These are phyloP conservation scores for Pneumocystis carinii DNA, from an alignment of 1,139 yeast genomes.

Conservation along the genomic window DNA sequence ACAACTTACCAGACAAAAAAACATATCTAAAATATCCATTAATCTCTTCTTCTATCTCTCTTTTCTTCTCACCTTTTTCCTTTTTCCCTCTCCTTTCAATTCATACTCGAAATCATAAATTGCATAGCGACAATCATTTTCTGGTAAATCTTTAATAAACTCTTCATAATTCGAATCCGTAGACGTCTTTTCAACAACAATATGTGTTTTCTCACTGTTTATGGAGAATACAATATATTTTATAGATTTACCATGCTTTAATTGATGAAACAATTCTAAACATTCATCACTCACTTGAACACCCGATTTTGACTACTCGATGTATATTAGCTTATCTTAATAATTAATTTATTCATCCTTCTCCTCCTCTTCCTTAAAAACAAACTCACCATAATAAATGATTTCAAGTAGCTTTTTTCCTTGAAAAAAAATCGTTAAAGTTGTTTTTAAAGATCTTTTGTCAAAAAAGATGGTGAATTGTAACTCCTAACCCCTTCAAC, in stretches of 20 bases:
- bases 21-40: background rate
- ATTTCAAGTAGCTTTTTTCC: too few relatives aligned
- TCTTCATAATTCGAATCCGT: conserved; percentile 41
- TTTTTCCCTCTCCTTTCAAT: conserved; percentile 55
- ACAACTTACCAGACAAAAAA: background rate
- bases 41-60: background rate
- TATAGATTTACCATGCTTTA: background rate
- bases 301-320: background rate
- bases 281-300: background rate
- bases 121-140: conserved; percentile 91
- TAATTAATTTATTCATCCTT: too few relatives aligned
- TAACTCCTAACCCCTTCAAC: background rate
- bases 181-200: background rate
- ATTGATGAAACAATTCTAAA: background rate
- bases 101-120: conserved; percentile 94
- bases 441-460: too few relatives aligned
- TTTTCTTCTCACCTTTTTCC: conserved; percentile 46
- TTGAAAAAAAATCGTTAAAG: too few relatives aligned
- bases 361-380: too few relatives aligned
- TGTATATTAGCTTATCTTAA: background rate
- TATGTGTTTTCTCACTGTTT: background rate
- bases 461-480: too few relatives aligned
- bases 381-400: too few relatives aligned
- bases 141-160: conserved; percentile 79
- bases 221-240: background rate